Conservation (phyloP, 2,329 filamentous ascomycete genomes). For the Cryoendolithus antarcticus region DNA sequence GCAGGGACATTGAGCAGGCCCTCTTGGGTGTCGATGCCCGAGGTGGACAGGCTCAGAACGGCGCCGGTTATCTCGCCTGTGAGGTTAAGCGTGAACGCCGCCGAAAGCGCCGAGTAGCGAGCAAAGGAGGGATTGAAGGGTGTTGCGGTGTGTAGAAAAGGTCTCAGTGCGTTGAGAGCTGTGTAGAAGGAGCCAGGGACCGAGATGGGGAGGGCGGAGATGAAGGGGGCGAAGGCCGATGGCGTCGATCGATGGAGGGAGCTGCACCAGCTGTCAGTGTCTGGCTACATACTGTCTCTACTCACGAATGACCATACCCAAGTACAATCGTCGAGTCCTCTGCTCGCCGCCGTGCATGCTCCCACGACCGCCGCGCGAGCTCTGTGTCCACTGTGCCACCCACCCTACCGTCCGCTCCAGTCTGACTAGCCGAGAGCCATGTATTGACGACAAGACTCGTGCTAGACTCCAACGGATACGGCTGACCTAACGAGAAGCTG, state of each 20-base stretch:
- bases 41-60: constrained; percentile 66
- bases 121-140: constrained; percentile 78
- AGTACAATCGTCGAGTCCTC: constrained; percentile 91
- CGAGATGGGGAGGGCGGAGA: constrained; percentile 66
- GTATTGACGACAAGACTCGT: constrained; percentile 92
- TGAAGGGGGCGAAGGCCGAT: constrained; percentile 69
- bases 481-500: constrained; percentile 66
- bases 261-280: constrained; percentile 32
- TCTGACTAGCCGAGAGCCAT: constrained; percentile 71
- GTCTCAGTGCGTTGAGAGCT: constrained; percentile 67
- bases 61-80: constrained; percentile 66
- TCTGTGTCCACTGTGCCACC: constrained; percentile 72
- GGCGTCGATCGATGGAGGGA: constrained; percentile 83
- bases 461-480: constrained; percentile 79
- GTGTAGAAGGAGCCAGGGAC: constrained; percentile 66
- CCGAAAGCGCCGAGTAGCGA: constrained; percentile 66
- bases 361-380: constrained; percentile 76
- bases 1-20: constrained; percentile 71
- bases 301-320: constrained; percentile 56
- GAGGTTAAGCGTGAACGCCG: constrained; percentile 70
- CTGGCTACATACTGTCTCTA: not conserved
- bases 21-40: constrained; percentile 71
- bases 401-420: constrained; percentile 53
- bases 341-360: constrained; percentile 84
- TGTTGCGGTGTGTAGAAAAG: constrained; percentile 78